Evolutionary conservation across 768 basidiomycete genomes (phyloP).

Genomic region (Termitomyces sp.): DNA sequence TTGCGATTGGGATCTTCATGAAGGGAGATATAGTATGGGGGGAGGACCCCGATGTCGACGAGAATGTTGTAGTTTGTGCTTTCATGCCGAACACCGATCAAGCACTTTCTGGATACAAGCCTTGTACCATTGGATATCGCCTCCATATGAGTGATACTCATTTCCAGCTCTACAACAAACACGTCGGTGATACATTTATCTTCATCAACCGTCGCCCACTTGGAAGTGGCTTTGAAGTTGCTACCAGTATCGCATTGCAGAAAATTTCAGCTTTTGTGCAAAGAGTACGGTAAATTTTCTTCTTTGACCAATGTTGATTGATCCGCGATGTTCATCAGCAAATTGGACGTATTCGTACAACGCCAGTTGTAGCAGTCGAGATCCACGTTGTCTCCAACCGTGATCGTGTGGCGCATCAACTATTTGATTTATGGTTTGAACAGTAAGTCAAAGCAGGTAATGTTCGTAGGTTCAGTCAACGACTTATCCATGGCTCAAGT

Average conservation of each 20-base stretch:
- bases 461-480: neutral
- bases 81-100: conserved; percentile 55
- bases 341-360: conserved; percentile 53
- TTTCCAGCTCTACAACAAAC: conserved; percentile 57
- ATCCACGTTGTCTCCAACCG: conserved; percentile 70
- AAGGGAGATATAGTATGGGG: conserved; percentile 56
- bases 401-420: conserved; percentile 61
- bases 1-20: conserved; percentile 63
- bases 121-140: conserved; percentile 51
- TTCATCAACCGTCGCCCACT: conserved; percentile 49
- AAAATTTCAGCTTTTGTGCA: conserved; percentile 56
- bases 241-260: conserved; percentile 58
- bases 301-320: neutral
- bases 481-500: conserved; percentile 43
- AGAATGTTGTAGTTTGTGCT: conserved; percentile 60
- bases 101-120: conserved; percentile 43
- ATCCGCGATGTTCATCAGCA: conserved; percentile 36
- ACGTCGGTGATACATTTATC: conserved; percentile 53
- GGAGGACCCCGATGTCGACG: conserved; percentile 53
- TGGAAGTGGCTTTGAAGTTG: conserved; percentile 43
- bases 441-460: conserved; percentile 41
- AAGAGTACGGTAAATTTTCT: conserved; percentile 33
- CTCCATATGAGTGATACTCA: conserved; percentile 54
- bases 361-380: conserved; percentile 51
- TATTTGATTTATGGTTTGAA: conserved; percentile 67